Conservation (phyloP, 306 rosid genomes). For the Comarum palustre region DNA sequence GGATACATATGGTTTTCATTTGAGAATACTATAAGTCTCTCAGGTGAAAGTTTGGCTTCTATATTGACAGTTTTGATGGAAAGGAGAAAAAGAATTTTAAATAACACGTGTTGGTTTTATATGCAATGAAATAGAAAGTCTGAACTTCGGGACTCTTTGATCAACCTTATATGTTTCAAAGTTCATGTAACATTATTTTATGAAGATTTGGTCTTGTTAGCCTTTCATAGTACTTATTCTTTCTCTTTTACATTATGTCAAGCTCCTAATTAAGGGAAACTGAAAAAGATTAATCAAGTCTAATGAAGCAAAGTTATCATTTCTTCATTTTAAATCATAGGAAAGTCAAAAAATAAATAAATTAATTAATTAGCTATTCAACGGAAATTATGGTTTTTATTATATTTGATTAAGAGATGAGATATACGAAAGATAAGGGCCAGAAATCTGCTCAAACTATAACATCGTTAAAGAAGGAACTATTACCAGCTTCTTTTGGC, state of each 20-base stretch:
- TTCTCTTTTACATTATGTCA: background rate
- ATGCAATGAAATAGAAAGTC: background rate
- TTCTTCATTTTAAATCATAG: background rate
- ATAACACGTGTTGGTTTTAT: background rate
- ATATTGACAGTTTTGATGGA: background rate
- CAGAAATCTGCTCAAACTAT: conserved; percentile 2
- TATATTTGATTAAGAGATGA: background rate
- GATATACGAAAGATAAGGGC: background rate
- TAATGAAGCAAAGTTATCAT: background rate
- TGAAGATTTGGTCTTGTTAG: background rate
- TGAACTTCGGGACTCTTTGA: background rate
- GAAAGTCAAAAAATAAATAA: background rate
- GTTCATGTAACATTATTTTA: background rate
- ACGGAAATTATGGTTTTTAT: background rate
- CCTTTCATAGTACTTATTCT: background rate
- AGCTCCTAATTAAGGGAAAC: background rate
- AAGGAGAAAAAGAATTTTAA: background rate
- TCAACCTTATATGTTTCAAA: background rate
- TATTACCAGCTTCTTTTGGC: conserved; percentile 62
- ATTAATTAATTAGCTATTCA: background rate
- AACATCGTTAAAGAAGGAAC: background rate
- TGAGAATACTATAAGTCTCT: background rate
- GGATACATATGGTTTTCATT: background rate
- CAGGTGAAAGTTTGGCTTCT: background rate
- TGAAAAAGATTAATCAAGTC: background rate